These are phyloP conservation scores for Yamadazyma sp. DNA, from an alignment of 805 yeast species.

Conservation along the genomic window DNA sequence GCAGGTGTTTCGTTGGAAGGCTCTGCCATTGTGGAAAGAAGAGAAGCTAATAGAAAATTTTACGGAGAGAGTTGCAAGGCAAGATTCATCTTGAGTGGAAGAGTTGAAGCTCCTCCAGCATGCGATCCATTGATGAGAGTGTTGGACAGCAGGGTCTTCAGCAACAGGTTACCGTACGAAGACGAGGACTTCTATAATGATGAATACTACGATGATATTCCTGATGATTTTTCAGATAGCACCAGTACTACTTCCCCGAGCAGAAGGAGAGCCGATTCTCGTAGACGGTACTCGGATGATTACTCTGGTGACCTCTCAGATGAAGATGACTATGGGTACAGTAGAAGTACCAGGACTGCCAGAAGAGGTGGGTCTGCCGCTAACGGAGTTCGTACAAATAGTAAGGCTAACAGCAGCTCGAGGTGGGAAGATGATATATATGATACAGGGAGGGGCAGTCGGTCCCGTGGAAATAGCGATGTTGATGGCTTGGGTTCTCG, in stretches of 20 bases:
- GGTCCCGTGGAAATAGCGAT: constrained; percentile 31
- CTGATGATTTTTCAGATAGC: constrained; percentile 50
- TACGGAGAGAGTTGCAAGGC: constrained; percentile 90
- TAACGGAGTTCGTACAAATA: constrained; percentile 10
- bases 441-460: constrained; percentile 46
- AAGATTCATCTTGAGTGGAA: constrained; percentile 77
- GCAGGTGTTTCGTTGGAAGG: constrained; percentile 98
- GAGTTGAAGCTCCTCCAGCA: constrained; percentile 90
- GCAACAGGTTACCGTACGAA: constrained; percentile 47
- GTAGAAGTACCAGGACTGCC: constrained; percentile 15
- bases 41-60: constrained; percentile 95
- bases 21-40: constrained; percentile 91
- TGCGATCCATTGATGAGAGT: constrained; percentile 86
- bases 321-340: constrained; percentile 34
- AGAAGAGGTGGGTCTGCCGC: constrained; percentile 8
- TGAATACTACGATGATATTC: constrained; percentile 75
- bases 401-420: constrained; percentile 20
- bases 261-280: constrained; percentile 21
- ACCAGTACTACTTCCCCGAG: constrained; percentile 39
- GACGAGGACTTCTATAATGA: constrained; percentile 58
- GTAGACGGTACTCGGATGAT: constrained; percentile 29
- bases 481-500: constrained; percentile 34
- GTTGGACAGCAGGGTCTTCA: constrained; percentile 81
- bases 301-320: constrained; percentile 29
- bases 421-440: constrained; percentile 86